phyloP scores from a whole-genome alignment of 345 rosid genomes.

The Populus pruinosa region DNA sequence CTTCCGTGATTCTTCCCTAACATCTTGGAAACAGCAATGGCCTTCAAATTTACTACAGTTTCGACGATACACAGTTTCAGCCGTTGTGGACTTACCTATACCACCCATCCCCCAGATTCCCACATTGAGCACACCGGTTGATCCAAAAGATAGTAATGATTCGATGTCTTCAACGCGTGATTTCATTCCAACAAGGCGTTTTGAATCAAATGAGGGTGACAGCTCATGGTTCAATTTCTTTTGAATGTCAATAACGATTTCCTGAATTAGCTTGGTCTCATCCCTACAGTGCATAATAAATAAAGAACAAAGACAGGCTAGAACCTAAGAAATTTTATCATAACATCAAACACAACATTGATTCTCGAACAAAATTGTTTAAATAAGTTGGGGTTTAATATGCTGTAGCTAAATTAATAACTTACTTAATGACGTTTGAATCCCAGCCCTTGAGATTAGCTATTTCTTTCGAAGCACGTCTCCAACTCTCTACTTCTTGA shows the following conservation, averaged over 20 bases:
- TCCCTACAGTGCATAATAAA: not conserved
- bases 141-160: not conserved
- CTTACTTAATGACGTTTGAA: not conserved
- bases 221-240: not conserved
- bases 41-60: not conserved
- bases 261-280: not conserved
- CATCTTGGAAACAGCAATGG: not conserved
- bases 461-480: not conserved
- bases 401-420: not conserved
- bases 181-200: conserved; percentile 1
- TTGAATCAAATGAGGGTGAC: not conserved
- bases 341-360: no score
- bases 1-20: not conserved
- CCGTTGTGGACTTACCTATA: conserved; percentile 4
- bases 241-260: not conserved
- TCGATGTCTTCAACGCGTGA: not conserved
- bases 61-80: not conserved
- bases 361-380: no score
- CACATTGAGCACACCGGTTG: not conserved
- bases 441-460: not conserved
- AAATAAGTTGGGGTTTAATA: no score
- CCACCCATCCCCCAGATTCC: conserved; percentile 11
- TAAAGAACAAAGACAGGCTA: no score
- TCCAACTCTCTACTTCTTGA: not conserved
- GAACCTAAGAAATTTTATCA: no score